Evolutionary conservation across 2,329 filamentous ascomycete species (phyloP).

Genomic region (Fusarium equiseti): DNA sequence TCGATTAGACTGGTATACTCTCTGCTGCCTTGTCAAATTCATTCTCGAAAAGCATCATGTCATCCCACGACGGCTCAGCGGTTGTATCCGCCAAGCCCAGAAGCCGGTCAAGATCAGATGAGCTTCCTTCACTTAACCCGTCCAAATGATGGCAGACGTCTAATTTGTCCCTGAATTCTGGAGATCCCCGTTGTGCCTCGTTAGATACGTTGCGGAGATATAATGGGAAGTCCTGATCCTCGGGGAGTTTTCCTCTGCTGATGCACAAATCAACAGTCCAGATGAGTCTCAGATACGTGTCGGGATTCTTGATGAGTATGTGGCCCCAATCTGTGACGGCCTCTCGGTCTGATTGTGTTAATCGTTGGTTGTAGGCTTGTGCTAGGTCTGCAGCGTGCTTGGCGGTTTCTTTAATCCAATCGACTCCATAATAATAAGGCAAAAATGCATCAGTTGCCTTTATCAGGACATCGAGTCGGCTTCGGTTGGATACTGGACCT

Average conservation of each 20-base stretch:
- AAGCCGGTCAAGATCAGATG: constrained; percentile 5
- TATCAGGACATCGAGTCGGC: background rate
- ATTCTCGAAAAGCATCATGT: background rate
- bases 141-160: background rate
- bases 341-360: background rate
- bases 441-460: background rate
- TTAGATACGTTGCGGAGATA: background rate
- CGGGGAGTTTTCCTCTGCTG: background rate
- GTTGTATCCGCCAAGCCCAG: background rate
- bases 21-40: too few species aligned
- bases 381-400: background rate
- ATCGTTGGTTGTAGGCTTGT: background rate
- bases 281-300: background rate
- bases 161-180: background rate
- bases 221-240: background rate
- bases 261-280: constrained; percentile 2
- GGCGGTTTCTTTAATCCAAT: constrained; percentile 1
- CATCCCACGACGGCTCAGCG: background rate
- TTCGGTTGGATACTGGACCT: background rate
- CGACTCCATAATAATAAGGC: background rate
- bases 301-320: background rate
- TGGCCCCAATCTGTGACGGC: background rate
- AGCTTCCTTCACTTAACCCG: too few species aligned
- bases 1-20: too few species aligned
- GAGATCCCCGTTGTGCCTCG: background rate